Conservation (phyloP, 805 yeast genomes). For the Nakazawaea laoshanensis region DNA sequence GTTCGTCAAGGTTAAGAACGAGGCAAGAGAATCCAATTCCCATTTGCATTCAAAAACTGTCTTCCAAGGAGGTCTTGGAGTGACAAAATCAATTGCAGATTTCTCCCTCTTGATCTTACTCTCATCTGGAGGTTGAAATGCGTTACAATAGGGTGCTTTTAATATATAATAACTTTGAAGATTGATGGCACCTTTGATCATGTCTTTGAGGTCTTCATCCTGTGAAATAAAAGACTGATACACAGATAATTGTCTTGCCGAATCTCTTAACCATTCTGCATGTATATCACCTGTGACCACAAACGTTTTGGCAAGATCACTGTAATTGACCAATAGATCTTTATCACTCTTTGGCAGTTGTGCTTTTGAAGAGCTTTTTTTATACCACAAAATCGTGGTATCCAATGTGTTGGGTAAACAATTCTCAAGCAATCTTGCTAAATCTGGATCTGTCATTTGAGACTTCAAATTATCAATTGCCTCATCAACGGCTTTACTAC, state of each 20-base stretch:
- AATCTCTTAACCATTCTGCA: constrained; percentile 89
- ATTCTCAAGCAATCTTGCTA: constrained; percentile 71
- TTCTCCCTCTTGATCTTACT: constrained; percentile 40
- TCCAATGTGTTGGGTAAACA: constrained; percentile 83
- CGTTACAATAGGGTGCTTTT: constrained; percentile 77
- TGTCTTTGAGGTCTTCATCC: constrained; percentile 38
- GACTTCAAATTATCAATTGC: constrained; percentile 43
- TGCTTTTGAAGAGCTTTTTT: constrained; percentile 15
- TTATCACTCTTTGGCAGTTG: constrained; percentile 12
- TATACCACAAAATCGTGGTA: constrained; percentile 76
- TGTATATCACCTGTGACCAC: constrained; percentile 89
- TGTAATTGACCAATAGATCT: constrained; percentile 8
- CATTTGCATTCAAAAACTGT: constrained; percentile 83
- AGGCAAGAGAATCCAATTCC: constrained; percentile 80
- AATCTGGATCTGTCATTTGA: constrained; percentile 50
- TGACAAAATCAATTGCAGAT: constrained; percentile 54
- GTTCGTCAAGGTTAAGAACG: constrained; percentile 67
- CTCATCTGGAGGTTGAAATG: constrained; percentile 75
- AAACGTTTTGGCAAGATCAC: constrained; percentile 48
- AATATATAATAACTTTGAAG: constrained; percentile 64
- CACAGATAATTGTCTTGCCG: constrained; percentile 74
- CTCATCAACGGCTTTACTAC: constrained; percentile 51
- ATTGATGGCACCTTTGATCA: constrained; percentile 71
- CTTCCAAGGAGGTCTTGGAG: constrained; percentile 62
- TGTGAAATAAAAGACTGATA: constrained; percentile 53